Evolutionary conservation across 106 monocot genomes (phyloP), one percentile per base, ranked within the genome.

Genomic region (Platanthera guangdongensis): DNA sequence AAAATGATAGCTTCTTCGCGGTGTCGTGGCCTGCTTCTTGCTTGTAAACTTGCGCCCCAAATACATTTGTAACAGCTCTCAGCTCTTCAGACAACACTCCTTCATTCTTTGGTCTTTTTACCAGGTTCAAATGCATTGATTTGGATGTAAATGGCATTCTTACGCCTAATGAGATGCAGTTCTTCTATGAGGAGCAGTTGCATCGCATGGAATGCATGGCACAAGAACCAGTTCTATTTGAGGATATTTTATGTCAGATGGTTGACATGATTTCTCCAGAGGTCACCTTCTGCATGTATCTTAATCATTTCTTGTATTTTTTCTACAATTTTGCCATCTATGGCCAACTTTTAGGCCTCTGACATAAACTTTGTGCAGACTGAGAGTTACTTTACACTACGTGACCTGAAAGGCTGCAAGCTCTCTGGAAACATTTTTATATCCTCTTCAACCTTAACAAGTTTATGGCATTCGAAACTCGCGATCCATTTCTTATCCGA

Each of bases 171-270:
- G 93, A 97, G 75, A 89, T 97, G 93, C 96, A 89, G 51, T 97
- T 89, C 76, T 97, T 97, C 75, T 97, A 89, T 75, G 96, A 97
- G 75, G 96, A 97, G 68, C 96, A 97, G 76, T 80, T 97, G 73
- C 93, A 97, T 88, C 89, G 96, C 50, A 97, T 97, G 96, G 96
- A 97, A 75, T 97, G 96, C 77, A 93, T 97, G 93, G 86, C 96
- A 8, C 93, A 97, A 74, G 96, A 97, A 73, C 93, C 96, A 82
- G 89, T 97, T 32, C 86, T 94, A 2, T 97, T 93, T 72, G 96
- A 93, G 74, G 96, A 97, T 74, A 94, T 97, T 79, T 75, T 97
- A 18, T 97, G 96, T 74, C 96, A 97, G 84, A 91, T 93, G 74
- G 81, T 97, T 82, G 96, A 97, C 71, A 97, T 97, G 96, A 86